These are phyloP conservation scores for Lactuca sativa DNA, from an alignment of 129 eudicot genomes.

Conservation along the genomic window DNA sequence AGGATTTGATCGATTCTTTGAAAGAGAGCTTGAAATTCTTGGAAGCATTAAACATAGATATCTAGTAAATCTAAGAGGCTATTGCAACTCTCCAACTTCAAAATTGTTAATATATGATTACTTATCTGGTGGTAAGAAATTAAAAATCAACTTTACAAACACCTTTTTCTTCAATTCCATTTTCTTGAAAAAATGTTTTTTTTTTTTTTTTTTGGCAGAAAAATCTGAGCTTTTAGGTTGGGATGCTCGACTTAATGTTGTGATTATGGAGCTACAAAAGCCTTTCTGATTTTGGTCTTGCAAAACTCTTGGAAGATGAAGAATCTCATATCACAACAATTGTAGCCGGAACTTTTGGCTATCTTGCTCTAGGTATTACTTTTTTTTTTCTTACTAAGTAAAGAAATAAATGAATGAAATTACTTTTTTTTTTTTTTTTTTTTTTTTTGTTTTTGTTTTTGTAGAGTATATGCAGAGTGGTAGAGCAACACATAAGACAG, in stretches of 20 bases:
- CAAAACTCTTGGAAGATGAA: conserved; percentile 91
- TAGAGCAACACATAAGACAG: conserved; percentile 76
- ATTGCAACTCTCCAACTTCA: conserved; percentile 94
- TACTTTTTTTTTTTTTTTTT: too few species aligned
- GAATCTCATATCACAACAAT: conserved; percentile 99
- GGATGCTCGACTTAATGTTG: conserved; percentile 84
- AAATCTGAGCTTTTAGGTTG: conserved; percentile 82
- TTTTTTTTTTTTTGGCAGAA: conserved; percentile 55
- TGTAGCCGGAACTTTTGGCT: conserved; percentile 99
- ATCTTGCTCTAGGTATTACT: conserved; percentile 90
- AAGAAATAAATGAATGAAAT: too few species aligned
- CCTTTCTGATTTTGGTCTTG: conserved; percentile 96
- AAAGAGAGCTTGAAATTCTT: conserved; percentile 93
- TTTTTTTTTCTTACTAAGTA: neutral
- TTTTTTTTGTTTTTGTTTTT: too few species aligned
- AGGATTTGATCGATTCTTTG: conserved; percentile 96
- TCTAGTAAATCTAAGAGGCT: conserved; percentile 91
- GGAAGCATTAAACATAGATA: conserved; percentile 94
- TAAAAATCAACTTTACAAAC: too few species aligned
- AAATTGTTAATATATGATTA: conserved; percentile 86
- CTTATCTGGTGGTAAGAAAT: conserved; percentile 74
- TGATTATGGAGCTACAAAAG: conserved; percentile 96
- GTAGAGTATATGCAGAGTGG: conserved; percentile 99
- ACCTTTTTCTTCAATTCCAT: neutral
- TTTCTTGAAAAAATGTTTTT: neutral